Evolutionary conservation across 768 basidiomycete genomes (phyloP).

Genomic region (Boletus rex-veris): DNA sequence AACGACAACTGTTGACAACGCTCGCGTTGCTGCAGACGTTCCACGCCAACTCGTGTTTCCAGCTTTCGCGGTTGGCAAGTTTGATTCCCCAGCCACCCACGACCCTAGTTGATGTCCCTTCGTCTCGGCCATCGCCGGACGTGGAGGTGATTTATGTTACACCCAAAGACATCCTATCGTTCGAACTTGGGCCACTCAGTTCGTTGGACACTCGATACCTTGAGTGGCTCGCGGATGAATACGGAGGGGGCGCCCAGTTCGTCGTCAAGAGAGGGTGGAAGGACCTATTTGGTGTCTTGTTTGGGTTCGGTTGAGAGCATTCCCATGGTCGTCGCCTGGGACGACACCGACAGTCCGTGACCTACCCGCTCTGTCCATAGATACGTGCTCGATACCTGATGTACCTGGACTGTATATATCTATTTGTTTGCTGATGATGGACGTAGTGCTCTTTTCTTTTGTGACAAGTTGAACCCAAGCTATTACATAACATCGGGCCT

Average conservation of each 20-base stretch:
- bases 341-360: too few species aligned
- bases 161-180: slow-evolving; percentile 60
- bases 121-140: slow-evolving; percentile 8
- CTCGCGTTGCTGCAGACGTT: slow-evolving; percentile 64
- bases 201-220: slow-evolving; percentile 67
- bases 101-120: neutral
- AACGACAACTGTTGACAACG: slow-evolving; percentile 42
- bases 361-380: neutral
- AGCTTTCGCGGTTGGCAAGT: slow-evolving; percentile 43
- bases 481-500: too few species aligned
- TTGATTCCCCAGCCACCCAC: slow-evolving; percentile 19
- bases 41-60: slow-evolving; percentile 60
- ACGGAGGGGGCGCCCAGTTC: slow-evolving; percentile 43
- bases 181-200: slow-evolving; percentile 76
- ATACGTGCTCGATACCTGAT: slow-evolving; percentile 3
- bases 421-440: neutral
- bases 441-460: neutral
- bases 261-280: slow-evolving; percentile 46
- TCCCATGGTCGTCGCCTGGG: too few species aligned
- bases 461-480: too few species aligned
- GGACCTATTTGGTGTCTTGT: slow-evolving; percentile 42
- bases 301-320: slow-evolving; percentile 37
- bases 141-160: slow-evolving; percentile 43
- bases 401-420: neutral
- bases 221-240: slow-evolving; percentile 73